Conservation (phyloP, 805 yeast species). For the Wickerhamomyces subpelliculosus region DNA sequence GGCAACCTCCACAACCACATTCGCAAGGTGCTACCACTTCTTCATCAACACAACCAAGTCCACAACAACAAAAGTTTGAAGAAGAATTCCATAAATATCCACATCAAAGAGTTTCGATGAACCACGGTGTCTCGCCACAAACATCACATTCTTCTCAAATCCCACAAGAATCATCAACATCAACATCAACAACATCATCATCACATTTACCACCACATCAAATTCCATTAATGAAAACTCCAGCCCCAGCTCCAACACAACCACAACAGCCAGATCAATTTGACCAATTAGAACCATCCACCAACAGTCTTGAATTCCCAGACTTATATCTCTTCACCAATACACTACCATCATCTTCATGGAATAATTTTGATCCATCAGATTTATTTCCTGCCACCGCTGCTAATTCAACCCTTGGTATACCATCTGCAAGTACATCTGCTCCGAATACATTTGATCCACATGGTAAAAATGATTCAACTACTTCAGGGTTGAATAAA, state of each 20-base stretch:
- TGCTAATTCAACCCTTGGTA: neutral
- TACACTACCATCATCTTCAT: conserved; percentile 11
- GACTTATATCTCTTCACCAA: conserved; percentile 22
- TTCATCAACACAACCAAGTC: too few species aligned
- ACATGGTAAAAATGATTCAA: neutral
- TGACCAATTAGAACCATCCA: too few species aligned
- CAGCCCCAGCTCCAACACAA: conserved; percentile 1
- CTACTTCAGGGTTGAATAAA: neutral
- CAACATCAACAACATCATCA: conserved; percentile 3
- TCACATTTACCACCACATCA: neutral
- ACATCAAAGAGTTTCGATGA: too few species aligned
- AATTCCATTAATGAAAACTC: neutral
- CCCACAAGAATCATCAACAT: conserved; percentile 3
- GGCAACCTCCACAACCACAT: neutral
- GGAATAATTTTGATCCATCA: conserved; percentile 18
- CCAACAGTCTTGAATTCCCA: conserved; percentile 24
- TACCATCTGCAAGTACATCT: neutral
- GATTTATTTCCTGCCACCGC: conserved; percentile 13
- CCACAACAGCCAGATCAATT: neutral
- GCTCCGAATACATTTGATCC: neutral
- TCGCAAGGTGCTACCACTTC: neutral
- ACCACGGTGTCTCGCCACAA: neutral
- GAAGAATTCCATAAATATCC: too few species aligned
- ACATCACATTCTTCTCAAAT: neutral
- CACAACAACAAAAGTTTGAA: too few species aligned